Base-by-base conservation (phyloP, 2,329 filamentous ascomycete genomes). In the Mariannaea elegans region DNA sequence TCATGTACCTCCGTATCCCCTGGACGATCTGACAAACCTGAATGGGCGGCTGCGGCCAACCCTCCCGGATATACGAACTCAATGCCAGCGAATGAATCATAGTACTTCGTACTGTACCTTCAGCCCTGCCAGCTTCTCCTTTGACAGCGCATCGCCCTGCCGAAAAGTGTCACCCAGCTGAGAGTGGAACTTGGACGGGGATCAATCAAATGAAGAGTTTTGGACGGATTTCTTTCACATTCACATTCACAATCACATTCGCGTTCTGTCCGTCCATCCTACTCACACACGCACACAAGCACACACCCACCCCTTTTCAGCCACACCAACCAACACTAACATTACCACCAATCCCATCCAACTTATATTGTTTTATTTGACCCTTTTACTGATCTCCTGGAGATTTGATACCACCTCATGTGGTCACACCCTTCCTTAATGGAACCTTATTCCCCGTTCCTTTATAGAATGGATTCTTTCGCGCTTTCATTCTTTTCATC, bases 91-190 rank as follows among this genome's bases (percentile, higher is more conserved):
- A 50, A 21, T 18, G 21, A 50, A 38, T 38, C 32, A 36, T 14
- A 27, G 14, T 24, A 7, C 9, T 12, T 9, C 5, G 14, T 31
- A 14, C 21, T 34, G 24, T 19, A n/a, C 45, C n/a, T 34, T 49
- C 56, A 59, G 50, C 49, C 49, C 44, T 59, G 44, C 29, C 44
- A 27, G 49, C 42, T 49, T 29, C 36, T 34, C 4, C n/a, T 53
- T 48, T 54, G 56, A 53, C 44, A 54, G 16, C 44, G 50, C 49
- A 53, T 54, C 44, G 49, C 49, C 41, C 56, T 45, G 42, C 38
- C 31, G 36, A 42, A 36, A 14, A 44, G 41, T 29, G 23, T 36
- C 49, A 36, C 29, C 13, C 19, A 32, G 39, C 19, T 23, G 21
- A 9, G n/a, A 12, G 29, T 41, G 31, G 31, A 46, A 32, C 39